Evolutionary conservation across 345 rosid species (phyloP).

Genomic region (Angophora floribunda): DNA sequence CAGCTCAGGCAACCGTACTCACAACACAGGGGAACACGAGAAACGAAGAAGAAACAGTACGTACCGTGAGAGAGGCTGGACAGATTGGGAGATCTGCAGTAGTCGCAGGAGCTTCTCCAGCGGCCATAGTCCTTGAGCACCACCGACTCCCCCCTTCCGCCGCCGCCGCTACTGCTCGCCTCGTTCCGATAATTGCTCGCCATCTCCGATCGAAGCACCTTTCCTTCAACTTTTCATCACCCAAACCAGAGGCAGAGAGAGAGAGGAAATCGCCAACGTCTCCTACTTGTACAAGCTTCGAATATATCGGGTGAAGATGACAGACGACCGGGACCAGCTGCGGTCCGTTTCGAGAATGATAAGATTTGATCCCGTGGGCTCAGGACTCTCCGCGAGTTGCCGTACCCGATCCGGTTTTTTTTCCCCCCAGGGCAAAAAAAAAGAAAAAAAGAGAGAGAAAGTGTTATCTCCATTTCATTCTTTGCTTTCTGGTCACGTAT

Average conservation of each 20-base stretch:
- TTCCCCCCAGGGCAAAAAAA: too few relatives aligned
- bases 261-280: background rate
- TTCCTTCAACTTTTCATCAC: background rate
- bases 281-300: background rate
- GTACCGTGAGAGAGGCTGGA: constrained; percentile 72
- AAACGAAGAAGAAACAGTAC: background rate
- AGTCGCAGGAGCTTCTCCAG: constrained; percentile 50
- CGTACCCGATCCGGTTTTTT: too few relatives aligned
- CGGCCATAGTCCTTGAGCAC: constrained; percentile 43
- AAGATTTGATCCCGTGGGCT: too few relatives aligned
- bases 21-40: background rate
- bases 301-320: background rate
- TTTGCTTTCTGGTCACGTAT: background rate
- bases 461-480: background rate
- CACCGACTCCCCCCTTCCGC: constrained; percentile 40
- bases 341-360: background rate
- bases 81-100: constrained; percentile 44
- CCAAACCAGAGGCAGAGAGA: background rate
- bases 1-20: background rate
- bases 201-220: constrained; percentile 7
- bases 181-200: constrained; percentile 35
- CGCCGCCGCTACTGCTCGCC: constrained; percentile 51
- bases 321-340: background rate
- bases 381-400: too few relatives aligned
- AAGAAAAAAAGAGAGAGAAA: too few relatives aligned